phyloP scores from a whole-genome alignment of 2,329 filamentous ascomycete genomes.

The Pseudogymnoascus sp. region DNA sequence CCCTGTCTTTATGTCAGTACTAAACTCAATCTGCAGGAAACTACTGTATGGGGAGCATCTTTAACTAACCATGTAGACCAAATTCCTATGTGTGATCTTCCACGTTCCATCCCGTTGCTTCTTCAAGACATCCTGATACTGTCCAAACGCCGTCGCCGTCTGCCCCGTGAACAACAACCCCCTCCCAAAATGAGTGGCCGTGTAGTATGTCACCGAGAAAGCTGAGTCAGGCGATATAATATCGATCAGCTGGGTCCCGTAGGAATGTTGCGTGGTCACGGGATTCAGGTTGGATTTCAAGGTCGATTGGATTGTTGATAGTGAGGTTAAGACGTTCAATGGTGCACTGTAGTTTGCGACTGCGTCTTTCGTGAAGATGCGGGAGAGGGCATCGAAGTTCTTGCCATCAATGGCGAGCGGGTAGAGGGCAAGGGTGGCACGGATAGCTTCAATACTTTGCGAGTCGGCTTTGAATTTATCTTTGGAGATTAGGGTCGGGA shows the following conservation, averaged over 20 bases:
- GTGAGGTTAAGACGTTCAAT: constrained; percentile 11
- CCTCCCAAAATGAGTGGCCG: constrained; percentile 2
- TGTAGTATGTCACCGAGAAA: neutral
- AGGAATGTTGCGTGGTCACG: neutral
- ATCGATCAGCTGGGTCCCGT: neutral
- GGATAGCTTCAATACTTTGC: constrained; percentile 11
- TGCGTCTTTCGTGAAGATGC: constrained; percentile 15
- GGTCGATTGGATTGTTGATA: constrained; percentile 9
- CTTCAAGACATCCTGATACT: constrained; percentile 7
- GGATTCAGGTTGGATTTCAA: constrained; percentile 9
- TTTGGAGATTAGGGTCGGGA: neutral
- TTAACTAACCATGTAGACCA: neutral
- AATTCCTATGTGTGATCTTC: neutral
- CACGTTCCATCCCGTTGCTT: neutral
- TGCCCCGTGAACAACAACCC: neutral
- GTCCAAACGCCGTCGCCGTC: neutral
- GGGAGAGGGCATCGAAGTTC: constrained; percentile 15
- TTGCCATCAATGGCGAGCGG: constrained; percentile 19
- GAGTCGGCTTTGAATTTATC: neutral
- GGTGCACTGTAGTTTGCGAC: constrained; percentile 18
- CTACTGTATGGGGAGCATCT: neutral
- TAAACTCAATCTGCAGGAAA: neutral
- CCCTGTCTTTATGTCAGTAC: neutral
- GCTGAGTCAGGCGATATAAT: neutral
- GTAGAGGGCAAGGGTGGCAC: constrained; percentile 17